These are phyloP conservation scores for Hyphopichia wangnamkhiaoensis DNA, from an alignment of 1,139 yeast genomes.

Conservation along the genomic window DNA sequence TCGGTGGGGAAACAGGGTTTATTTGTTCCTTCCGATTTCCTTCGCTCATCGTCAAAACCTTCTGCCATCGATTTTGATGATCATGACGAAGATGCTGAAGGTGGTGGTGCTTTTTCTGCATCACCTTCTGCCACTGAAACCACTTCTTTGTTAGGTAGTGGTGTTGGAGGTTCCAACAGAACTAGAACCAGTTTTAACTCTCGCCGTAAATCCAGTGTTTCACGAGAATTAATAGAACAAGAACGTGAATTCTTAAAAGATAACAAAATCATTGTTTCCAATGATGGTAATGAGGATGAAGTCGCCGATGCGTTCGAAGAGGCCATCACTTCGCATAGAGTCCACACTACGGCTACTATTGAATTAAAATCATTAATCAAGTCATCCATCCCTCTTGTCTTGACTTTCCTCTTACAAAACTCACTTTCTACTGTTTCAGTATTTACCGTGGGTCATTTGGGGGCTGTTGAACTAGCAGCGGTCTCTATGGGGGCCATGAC, in stretches of 20 bases:
- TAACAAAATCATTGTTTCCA: conserved; percentile 22
- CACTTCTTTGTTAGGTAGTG: conserved; percentile 6
- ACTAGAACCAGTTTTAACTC: not conserved
- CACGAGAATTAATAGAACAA: conserved; percentile 31
- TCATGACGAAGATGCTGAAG: conserved; percentile 15
- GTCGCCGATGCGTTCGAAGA: conserved; percentile 38
- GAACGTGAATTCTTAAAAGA: conserved; percentile 40
- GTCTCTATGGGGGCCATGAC: conserved; percentile 66
- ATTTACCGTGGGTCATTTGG: conserved; percentile 59
- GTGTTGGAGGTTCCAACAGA: not conserved
- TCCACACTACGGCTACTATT: conserved; percentile 27
- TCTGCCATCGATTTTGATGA: conserved; percentile 9
- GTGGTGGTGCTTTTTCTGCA: too few relatives aligned
- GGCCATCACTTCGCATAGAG: conserved; percentile 30
- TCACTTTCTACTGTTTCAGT: conserved; percentile 60
- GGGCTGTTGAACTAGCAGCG: conserved; percentile 60
- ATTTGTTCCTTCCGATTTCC: conserved; percentile 52
- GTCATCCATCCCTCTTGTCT: conserved; percentile 53
- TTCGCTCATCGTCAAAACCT: not conserved
- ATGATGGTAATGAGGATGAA: conserved; percentile 25
- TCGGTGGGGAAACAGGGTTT: conserved; percentile 56
- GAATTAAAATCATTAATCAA: conserved; percentile 44
- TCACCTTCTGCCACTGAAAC: conserved; percentile 4
- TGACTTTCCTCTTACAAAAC: conserved; percentile 56
- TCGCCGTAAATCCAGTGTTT: conserved; percentile 26